These are phyloP conservation scores for Pichia membranifaciens DNA, from an alignment of 805 yeast species.

Conservation along the genomic window DNA sequence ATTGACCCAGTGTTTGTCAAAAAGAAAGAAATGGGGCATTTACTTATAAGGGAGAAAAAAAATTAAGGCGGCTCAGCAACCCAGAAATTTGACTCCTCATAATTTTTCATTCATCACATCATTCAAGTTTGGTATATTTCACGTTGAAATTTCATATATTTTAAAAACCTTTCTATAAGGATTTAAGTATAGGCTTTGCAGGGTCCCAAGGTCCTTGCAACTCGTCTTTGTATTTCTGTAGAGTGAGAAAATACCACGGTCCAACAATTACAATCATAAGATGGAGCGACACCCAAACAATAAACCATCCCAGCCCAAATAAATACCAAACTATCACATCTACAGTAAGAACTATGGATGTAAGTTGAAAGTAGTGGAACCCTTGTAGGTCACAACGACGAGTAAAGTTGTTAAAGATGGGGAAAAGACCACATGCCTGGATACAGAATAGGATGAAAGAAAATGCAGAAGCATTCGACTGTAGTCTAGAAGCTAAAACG, in stretches of 20 bases:
- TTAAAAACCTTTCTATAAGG: slow-evolving; percentile 13
- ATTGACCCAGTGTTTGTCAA: too few species aligned
- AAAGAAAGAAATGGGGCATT: too few species aligned
- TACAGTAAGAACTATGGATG: slow-evolving; percentile 27
- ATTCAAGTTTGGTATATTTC: too few species aligned
- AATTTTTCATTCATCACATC: too few species aligned
- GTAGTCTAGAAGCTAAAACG: slow-evolving; percentile 82
- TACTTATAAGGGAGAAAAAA: too few species aligned
- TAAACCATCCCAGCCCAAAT: slow-evolving; percentile 37
- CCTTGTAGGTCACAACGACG: slow-evolving; percentile 34
- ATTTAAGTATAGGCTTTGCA: slow-evolving; percentile 62
- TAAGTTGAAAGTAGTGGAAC: slow-evolving; percentile 30
- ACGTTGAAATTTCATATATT: too few species aligned
- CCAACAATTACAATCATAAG: slow-evolving; percentile 46
- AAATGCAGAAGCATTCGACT: slow-evolving; percentile 70
- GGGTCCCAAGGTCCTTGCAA: slow-evolving; percentile 93
- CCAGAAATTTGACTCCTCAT: too few species aligned
- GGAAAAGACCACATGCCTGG: slow-evolving; percentile 65
- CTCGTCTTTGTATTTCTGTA: slow-evolving; percentile 79
- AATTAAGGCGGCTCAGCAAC: too few species aligned
- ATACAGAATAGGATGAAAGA: slow-evolving; percentile 73
- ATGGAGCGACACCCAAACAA: slow-evolving; percentile 48
- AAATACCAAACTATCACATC: slow-evolving; percentile 31
- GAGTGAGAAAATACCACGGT: slow-evolving; percentile 63
- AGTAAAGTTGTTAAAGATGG: slow-evolving; percentile 59